Evolutionary conservation across 2,329 filamentous ascomycete species (phyloP).

Genomic region (Neurospora crassa): DNA sequence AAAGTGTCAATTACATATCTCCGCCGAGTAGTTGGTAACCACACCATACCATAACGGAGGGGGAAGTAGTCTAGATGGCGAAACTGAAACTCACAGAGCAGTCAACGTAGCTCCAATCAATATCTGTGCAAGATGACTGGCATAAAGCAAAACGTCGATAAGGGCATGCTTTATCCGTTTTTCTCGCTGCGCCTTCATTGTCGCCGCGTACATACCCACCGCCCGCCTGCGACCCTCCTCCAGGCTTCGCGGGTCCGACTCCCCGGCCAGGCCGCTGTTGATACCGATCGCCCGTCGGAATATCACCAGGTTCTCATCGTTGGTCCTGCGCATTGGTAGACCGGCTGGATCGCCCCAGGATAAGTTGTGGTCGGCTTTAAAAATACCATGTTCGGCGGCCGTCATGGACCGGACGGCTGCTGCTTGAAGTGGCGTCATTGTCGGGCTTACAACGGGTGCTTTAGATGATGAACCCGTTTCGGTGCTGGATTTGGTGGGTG

Average conservation of each 20-base stretch:
- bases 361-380: conserved; percentile 18
- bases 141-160: conserved; percentile 30
- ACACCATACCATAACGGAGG: too few relatives aligned
- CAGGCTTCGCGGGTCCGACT: conserved; percentile 18
- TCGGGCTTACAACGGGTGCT: not conserved
- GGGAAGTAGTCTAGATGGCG: not conserved
- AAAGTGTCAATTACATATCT: too few relatives aligned
- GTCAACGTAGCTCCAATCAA: conserved; percentile 38
- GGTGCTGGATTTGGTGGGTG: not conserved
- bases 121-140: conserved; percentile 34
- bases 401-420: not conserved
- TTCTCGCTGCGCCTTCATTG: conserved; percentile 24
- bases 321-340: conserved; percentile 23
- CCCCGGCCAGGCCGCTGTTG: conserved; percentile 20
- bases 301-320: conserved; percentile 31
- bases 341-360: conserved; percentile 30
- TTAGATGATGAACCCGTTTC: not conserved
- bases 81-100: conserved; percentile 21
- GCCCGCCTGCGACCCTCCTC: conserved; percentile 27
- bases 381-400: not conserved
- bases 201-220: conserved; percentile 31
- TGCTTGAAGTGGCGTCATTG: not conserved
- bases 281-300: conserved; percentile 36
- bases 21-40: too few relatives aligned
- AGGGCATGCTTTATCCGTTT: conserved; percentile 25